phyloP scores from a whole-genome alignment of 768 basidiomycete species.

The Kwoniella sp. region DNA sequence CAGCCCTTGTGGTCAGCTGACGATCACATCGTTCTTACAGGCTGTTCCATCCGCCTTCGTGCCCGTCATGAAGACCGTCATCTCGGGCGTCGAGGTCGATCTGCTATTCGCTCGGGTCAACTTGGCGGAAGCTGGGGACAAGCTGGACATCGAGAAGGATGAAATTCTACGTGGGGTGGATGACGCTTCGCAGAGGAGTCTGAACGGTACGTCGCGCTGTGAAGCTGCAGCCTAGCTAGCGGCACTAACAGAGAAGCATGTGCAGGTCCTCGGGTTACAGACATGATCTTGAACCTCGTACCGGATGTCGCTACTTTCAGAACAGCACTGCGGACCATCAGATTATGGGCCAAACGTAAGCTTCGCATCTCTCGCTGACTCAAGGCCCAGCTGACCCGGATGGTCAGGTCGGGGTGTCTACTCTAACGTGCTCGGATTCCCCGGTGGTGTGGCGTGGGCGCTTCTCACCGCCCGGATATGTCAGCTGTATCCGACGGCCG shows the following conservation, averaged over 20 bases:
- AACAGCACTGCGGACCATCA: conserved; percentile 89
- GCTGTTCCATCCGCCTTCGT: conserved; percentile 96
- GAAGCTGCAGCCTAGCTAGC: too few relatives aligned
- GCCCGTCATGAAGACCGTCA: conserved; percentile 86
- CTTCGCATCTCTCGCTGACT: conserved; percentile 19
- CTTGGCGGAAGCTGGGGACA: conserved; percentile 67
- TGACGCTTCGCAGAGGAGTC: conserved; percentile 88
- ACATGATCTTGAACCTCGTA: conserved; percentile 89
- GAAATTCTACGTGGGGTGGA: conserved; percentile 87
- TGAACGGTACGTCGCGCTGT: conserved; percentile 60
- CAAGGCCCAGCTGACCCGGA: neutral
- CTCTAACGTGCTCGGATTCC: conserved; percentile 94
- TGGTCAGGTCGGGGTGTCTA: conserved; percentile 86
- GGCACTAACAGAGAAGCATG: conserved; percentile 4
- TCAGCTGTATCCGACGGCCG: conserved; percentile 92
- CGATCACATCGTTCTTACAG: conserved; percentile 52
- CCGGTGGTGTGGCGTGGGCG: conserved; percentile 98
- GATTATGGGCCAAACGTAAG: conserved; percentile 93
- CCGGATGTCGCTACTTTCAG: conserved; percentile 92
- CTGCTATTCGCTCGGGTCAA: conserved; percentile 72
- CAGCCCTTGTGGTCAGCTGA: neutral
- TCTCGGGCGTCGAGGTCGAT: conserved; percentile 88
- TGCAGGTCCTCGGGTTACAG: conserved; percentile 87
- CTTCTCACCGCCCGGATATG: conserved; percentile 99
- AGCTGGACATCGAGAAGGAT: conserved; percentile 83